A percentile compares a stretch with the other conserved stretches of the same genome.
phyloP scores from a whole-genome alignment of 2,329 filamentous ascomycete genomes.

The Cryphonectria carpinicola region DNA sequence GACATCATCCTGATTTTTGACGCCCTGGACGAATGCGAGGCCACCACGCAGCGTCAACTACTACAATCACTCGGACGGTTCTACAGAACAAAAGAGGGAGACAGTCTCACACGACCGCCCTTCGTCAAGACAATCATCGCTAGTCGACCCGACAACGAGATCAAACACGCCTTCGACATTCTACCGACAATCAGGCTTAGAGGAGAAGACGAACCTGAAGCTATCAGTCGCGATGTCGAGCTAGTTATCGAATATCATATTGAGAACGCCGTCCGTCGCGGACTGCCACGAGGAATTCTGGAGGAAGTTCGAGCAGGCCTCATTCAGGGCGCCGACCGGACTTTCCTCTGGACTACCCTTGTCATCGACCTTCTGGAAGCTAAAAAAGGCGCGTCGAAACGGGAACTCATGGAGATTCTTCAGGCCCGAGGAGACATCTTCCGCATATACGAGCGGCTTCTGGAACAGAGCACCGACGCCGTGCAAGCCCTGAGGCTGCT shows the following conservation, averaged over 20 bases:
- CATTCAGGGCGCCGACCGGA: constrained; percentile 30
- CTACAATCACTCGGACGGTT: constrained; percentile 24
- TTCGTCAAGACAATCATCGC: constrained; percentile 31
- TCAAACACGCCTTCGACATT: constrained; percentile 30
- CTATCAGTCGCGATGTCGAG: constrained; percentile 29
- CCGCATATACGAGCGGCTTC: constrained; percentile 29
- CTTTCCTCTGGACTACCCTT: constrained; percentile 33
- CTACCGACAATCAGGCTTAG: constrained; percentile 27
- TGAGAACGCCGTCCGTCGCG: constrained; percentile 25
- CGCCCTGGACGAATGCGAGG: constrained; percentile 31
- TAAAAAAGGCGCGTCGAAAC: constrained; percentile 25
- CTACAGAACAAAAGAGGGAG: constrained; percentile 12
- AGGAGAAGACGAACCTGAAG: constrained; percentile 29
- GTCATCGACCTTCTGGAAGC: constrained; percentile 30
- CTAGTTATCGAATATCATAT: constrained; percentile 28
- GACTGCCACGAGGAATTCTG: constrained; percentile 24
- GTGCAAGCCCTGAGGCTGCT: constrained; percentile 29
- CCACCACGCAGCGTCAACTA: constrained; percentile 16
- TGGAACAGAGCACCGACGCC: constrained; percentile 22
- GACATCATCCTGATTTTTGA: constrained; percentile 31
- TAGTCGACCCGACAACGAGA: constrained; percentile 30
- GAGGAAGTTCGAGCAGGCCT: constrained; percentile 25
- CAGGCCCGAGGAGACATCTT: constrained; percentile 27
- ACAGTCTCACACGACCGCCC: constrained; percentile 13
- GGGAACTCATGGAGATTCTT: constrained; percentile 29